Base-by-base conservation (phyloP, 192 early-diverging fungal species). In the Coemansia sp. region DNA sequence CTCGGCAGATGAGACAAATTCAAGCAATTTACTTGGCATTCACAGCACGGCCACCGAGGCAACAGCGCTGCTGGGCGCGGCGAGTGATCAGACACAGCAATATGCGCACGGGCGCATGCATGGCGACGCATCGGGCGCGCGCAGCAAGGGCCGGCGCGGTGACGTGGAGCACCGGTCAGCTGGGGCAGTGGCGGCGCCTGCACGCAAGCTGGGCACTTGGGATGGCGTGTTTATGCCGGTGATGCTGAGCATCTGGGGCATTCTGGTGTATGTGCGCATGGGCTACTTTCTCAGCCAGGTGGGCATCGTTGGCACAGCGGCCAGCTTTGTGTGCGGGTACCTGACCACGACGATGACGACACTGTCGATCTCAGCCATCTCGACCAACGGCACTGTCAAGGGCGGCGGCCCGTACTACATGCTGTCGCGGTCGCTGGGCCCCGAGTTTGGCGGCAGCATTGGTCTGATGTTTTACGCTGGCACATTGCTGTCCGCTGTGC, bases 381-480 rank as follows among this genome's bases (percentile, higher is more conserved):
- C 82, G 28, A 87, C 84, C 27, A 88, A 88, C 35, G 88, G 88
- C 32, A 82, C 81, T 0, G 88, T 89, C 32, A 79, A 77, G 80
- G 82, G 83, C 46, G 88, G 88, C 49, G 88, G 88, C 14, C 81
- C 84, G 6, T 89, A 89, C 75, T 89, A 88, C 63, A 81, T 89
- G 54, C 64, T 88, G 11, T 84, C 84, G 51, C 78, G 88, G 27
- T 83, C 81, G 42, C 69, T 89, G 51, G 88, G 88, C 22, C 84
- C 88, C 28, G 88, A 89, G 64, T 89, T 89, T 72, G 88, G 88
- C 57, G 88, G 87, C 30, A 84, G 82, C 56, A 86, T 89, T 10
- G 88, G 88, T 2, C 61, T 88, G 16, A 81, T 88, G 57, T 89
- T 83, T 28, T 87, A 81, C 49, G 49, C 81, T 21, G 85, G 85